These are phyloP conservation scores for Amoebophrya sp. DNA, from an alignment of 169 alveolate species.

Conservation along the genomic window DNA sequence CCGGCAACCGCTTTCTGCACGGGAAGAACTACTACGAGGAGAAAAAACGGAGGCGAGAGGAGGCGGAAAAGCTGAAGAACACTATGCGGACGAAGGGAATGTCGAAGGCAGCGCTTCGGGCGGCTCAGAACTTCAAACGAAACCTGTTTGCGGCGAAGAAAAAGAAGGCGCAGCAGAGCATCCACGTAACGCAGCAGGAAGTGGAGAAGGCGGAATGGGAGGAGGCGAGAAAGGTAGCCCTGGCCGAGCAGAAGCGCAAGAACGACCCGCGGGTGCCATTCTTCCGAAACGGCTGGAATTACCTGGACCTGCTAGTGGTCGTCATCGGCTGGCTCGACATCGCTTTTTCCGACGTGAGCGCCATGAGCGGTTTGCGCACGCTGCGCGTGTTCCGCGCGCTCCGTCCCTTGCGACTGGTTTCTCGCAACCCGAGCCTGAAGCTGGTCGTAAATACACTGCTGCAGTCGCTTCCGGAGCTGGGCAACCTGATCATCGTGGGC, in stretches of 20 bases:
- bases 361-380: conserved; percentile 17
- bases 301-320: conserved; percentile 47
- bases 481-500: conserved; percentile 48
- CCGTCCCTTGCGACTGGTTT: conserved; percentile 52
- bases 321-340: conserved; percentile 8
- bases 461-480: conserved; percentile 44
- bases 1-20: background rate
- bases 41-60: background rate
- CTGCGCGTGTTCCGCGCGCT: conserved; percentile 48
- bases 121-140: background rate
- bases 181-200: background rate
- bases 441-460: conserved; percentile 48
- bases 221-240: background rate
- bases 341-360: background rate
- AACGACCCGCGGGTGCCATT: background rate
- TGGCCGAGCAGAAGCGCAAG: background rate
- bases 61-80: background rate
- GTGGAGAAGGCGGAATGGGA: conserved; percentile 13
- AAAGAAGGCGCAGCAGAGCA: too few species aligned
- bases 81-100: background rate
- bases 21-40: background rate
- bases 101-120: background rate
- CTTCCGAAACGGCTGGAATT: conserved; percentile 48
- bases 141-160: background rate
- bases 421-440: conserved; percentile 43